Evolutionary conservation across 176 grass and related monocot species (phyloP), one percentile per base, ranked within the genome.

Genomic region (Musa acuminata): DNA sequence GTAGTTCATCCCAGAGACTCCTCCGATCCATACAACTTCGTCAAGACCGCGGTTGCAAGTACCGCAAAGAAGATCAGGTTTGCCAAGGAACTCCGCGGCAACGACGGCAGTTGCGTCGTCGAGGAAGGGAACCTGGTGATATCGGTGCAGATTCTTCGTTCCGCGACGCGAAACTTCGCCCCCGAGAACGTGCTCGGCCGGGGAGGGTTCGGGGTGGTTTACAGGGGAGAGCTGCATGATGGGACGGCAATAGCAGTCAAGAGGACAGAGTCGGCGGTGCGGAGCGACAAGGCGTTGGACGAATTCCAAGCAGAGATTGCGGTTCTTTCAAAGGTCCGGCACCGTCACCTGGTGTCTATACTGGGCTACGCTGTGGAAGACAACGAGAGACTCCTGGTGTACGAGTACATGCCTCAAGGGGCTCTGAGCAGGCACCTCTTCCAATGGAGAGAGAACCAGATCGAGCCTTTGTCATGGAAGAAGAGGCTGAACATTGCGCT

Each of bases 271-370:
- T 68, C 89, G 3, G 49, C 84, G 5, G 84, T 87, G 1, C 77
- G 92, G 57, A 96, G 80, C 70, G 92, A 92, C 75, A 96, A 96
- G 77, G 92, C 89, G 9, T 52, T 96, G 22, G 92, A 89, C 0
- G 92, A 96, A 83, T 96, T 96, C 84, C 89, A 89, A 26, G 92
- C 92, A 1, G 92, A 96, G 81, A 89, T 96, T 2, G 89, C 92
- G 3, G 77, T 96, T 0, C 87, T 96, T 0, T 92, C 92, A 20
- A 96, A 96, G 82, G 92, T 96, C 29, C 77, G 92, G 0, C 92
- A 96, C 55, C 92, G 92, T 53, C 91, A 96, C 57, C 4, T 96
- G 65, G 92, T 96, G 21, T 92, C 92, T 0, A 96, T 96, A 69
- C 67, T 96, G 69, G 92, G 92, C 3, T 96, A 85, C 26, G 75